Evolutionary conservation across 108 stramenopile species (phyloP).

Genomic region (Cylindrotheca fusiformis): DNA sequence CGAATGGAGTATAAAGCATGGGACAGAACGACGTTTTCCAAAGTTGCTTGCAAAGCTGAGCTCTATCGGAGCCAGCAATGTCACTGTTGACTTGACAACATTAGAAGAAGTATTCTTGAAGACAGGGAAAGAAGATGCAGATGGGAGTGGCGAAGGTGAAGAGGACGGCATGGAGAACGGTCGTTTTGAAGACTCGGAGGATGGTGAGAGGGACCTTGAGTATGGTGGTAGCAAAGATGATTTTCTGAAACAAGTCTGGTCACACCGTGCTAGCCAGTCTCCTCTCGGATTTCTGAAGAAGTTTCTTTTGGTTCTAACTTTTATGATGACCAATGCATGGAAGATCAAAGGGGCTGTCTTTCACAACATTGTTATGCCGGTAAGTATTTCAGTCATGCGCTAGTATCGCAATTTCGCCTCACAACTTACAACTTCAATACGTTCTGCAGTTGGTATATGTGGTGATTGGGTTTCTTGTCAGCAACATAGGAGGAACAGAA

Average conservation of each 20-base stretch:
- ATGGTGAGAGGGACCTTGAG: constrained; percentile 1
- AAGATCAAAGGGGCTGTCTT: constrained; percentile 28
- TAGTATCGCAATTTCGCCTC: too few species aligned
- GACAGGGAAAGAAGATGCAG: constrained; percentile 37
- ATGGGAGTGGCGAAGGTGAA: constrained; percentile 11
- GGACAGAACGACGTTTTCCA: constrained; percentile 18
- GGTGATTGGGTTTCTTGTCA: constrained; percentile 19
- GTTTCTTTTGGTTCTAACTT: constrained; percentile 17
- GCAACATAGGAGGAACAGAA: constrained; percentile 1
- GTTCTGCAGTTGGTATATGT: constrained; percentile 21
- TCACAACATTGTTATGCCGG: constrained; percentile 27
- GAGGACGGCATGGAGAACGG: not conserved
- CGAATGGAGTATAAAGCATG: constrained; percentile 25
- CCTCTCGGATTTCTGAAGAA: constrained; percentile 16
- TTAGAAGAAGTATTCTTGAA: constrained; percentile 43
- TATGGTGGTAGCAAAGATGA: not conserved
- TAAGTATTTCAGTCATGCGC: constrained; percentile 8
- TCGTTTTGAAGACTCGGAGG: not conserved
- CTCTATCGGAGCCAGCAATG: constrained; percentile 7
- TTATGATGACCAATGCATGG: constrained; percentile 30
- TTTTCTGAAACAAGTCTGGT: constrained; percentile 21
- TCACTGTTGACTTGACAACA: constrained; percentile 36
- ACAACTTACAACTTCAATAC: too few species aligned
- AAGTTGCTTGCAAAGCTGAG: constrained; percentile 11
- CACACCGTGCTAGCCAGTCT: constrained; percentile 1